Evolutionary conservation across 192 early-diverging fungal species (phyloP), one percentile per base, ranked within the genome.

Genomic region (Allomyces macrogynus): DNA sequence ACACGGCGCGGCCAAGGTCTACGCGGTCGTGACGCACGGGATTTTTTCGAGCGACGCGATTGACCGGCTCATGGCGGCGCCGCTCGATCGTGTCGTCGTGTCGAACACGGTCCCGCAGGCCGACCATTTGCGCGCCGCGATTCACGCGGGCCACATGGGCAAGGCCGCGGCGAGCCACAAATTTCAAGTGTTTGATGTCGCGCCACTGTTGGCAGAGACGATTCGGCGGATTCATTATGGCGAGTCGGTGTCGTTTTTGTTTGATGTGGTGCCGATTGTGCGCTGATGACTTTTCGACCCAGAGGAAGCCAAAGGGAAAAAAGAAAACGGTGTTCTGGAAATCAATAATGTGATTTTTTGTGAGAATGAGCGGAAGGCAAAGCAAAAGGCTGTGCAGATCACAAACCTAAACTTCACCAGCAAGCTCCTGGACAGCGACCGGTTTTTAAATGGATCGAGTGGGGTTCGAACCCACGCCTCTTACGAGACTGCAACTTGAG

Each of bases 201-300:
- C 89, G 12, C 76, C 86, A 1, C 81, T 91, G 43, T 88, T 98
- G 72, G 89, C 86, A 61, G 95, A 98, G 73, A 92, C 93, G 25
- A 93, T 95, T 64, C 80, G 95, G 24, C 79, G 95, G 71, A 92
- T 88, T 63, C 93, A 95, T 76, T 89, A 94, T 72, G 95, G 95
- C 61, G 95, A 98, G 73, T 87, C 85, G 66, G 85, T 98, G 61
- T 86, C 83, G 18, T 87, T 85, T 72, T 77, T 98, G 44, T 95
- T 93, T 72, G 64, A 65, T 43, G 63, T 64, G 42, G 32, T 40
- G 32, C 32, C 32, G 4, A 40, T 40, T 40, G 32, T 40, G 32
- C 32, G 32, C 32, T 40, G 32, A 40, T n/a, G n/a, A n/a, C n/a
- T n/a, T n/a, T n/a, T n/a, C n/a, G n/a, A n/a, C n/a, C n/a, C n/a